These are phyloP conservation scores for Odonthalia washingtoniensis DNA, from an alignment of 31 red algal genomes.

Conservation along the genomic window DNA sequence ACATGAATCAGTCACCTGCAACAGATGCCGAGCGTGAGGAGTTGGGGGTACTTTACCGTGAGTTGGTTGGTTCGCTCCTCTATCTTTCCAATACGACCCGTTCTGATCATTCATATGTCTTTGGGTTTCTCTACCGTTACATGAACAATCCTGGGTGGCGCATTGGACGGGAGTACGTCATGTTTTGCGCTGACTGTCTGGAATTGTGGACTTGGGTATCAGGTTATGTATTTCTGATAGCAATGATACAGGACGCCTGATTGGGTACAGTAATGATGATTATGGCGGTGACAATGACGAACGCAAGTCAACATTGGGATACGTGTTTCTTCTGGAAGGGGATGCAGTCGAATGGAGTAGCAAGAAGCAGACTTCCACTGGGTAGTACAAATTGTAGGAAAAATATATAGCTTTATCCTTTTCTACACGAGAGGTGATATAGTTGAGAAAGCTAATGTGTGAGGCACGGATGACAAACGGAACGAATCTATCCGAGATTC, in stretches of 20 bases:
- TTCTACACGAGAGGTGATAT: constrained; percentile 27
- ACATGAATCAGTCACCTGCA: not conserved
- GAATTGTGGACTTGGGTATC: too few species aligned
- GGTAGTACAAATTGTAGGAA: constrained; percentile 40
- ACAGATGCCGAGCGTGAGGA: not conserved
- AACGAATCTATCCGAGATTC: not conserved
- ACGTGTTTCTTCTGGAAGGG: constrained; percentile 29
- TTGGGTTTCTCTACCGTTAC: not conserved
- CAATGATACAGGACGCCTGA: not conserved
- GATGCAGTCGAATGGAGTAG: constrained; percentile 34
- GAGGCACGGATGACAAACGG: not conserved
- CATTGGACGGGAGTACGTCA: too few species aligned
- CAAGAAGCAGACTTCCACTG: constrained; percentile 42
- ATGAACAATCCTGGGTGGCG: too few species aligned
- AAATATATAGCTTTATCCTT: constrained; percentile 52
- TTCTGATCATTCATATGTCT: constrained; percentile 40
- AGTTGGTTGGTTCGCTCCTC: constrained; percentile 32
- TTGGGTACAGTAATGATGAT: constrained; percentile 30
- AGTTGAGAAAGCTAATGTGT: constrained; percentile 22
- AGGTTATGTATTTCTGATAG: not conserved
- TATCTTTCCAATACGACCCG: constrained; percentile 49
- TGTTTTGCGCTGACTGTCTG: too few species aligned
- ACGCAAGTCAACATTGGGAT: constrained; percentile 50
- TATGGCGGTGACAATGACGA: constrained; percentile 38
- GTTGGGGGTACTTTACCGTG: not conserved